Evolutionary conservation across 2,329 filamentous ascomycete species (phyloP), one percentile per base, ranked within the genome.

Genomic region (Talaromyces verruculosus): DNA sequence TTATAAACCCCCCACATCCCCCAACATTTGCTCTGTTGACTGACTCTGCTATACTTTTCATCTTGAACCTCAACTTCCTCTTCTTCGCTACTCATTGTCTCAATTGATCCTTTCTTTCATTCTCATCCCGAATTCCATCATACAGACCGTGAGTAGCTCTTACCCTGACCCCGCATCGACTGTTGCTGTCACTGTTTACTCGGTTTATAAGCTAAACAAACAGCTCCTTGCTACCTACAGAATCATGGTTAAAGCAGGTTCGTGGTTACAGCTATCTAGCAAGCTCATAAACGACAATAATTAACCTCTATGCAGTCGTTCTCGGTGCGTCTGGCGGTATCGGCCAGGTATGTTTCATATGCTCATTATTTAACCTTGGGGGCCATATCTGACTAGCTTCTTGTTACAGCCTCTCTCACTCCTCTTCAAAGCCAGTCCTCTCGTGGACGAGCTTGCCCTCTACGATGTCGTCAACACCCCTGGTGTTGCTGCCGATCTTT

Each of bases 401-500:
- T 60, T 59, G 47, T 57, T 51, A 66, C 77, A 98, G 93, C 95
- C 95, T 73, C 87, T 99, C 76, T 99, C 95, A 71, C 91, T 99
- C 72, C 91, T 99, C 74, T 87, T 98, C 79, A 99, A 99, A 88
- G 88, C 91, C 72, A 91, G 86, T 77, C 91, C 93, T 71, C 88
- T 92, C 76, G 86, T 99, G 75, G 90, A 94, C 76, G 92, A 98
- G 84, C 91, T 99, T 75, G 86, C 93, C 68, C 91, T 99, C 74
- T 99, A 97, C 86, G 95, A 99, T 96, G 93, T 99, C 72, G 94
- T 98, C 82, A 97, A 98, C 87, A 96, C 93, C 61, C 93, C 93
- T 74, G 95, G 95, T 82, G 95, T 99, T 77, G 92, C 93, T 71
- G 89, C 94, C 76, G 95, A 99, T 80, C 89, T 99, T 68, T 97